Evolutionary conservation across 108 stramenopile species (phyloP).

Genomic region (Fistulifera pelliculosa): DNA sequence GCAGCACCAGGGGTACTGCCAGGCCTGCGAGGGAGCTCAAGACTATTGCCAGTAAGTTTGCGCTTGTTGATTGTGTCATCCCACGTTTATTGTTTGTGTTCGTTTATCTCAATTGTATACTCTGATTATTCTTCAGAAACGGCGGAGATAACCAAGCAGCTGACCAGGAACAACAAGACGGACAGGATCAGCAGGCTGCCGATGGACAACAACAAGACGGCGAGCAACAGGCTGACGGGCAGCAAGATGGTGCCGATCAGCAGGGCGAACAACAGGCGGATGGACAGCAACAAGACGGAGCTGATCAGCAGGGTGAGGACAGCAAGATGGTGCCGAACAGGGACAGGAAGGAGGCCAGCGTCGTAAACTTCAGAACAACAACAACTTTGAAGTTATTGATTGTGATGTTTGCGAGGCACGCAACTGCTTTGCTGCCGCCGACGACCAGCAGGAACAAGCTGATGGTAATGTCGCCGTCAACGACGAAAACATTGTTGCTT

Average conservation of each 20-base stretch:
- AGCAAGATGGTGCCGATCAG: no score
- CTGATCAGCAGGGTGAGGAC: no score
- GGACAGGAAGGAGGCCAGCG: no score
- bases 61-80: neutral
- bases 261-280: no score
- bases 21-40: conserved; percentile 5
- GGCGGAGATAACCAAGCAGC: neutral
- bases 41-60: conserved; percentile 11
- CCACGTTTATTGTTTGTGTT: neutral
- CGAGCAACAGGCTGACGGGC: no score
- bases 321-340: no score
- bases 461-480: neutral
- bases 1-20: conserved; percentile 4
- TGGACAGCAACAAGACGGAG: no score
- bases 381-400: no score
- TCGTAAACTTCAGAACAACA: no score
- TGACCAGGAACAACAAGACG: neutral
- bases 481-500: conserved; percentile 1
- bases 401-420: no score
- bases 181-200: conserved; percentile 2
- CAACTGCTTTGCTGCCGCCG: no score
- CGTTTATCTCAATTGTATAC: neutral
- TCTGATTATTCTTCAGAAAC: neutral
- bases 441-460: no score
- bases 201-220: neutral